Base-by-base conservation (phyloP, 257 asterid genomes). In the Fraxinus pennsylvanica region DNA sequence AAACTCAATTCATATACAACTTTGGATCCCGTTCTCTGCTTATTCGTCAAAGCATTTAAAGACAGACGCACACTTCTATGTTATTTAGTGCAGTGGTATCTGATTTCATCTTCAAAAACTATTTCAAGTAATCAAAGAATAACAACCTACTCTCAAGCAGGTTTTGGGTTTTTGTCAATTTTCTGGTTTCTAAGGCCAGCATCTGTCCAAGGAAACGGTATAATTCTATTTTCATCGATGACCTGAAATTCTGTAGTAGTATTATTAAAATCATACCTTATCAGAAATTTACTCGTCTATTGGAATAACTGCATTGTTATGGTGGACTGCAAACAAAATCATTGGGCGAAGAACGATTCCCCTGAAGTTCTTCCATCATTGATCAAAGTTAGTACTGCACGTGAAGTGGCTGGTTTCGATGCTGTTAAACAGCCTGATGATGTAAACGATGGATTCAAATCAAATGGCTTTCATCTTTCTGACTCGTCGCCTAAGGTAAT, bases 371-470 rank as follows among this genome's bases (percentile, higher is more conserved):
- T 85, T 74, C 88, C 88, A 45, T 77, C 83, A 7, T 78, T 85
- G 39, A 79, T 85, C 73, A 52, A 76, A 65, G 71, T 66, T 52
- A 85, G 82, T 21, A 59, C 76, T 33, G 69, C 76, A 33, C 75
- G 80, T 79, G 79, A 79, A 79, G 84, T 84, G 13, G 67, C 73
- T 10, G 90, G 83, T 22, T 84, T 84, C 36, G 88, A 82, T 38
- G 72, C 75, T 63, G 41, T 72, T 22, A n/a, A 47, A 22, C 71
- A 50, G 45, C 72, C 43, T 15, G 76, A 27, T 72, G 47, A 75
- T 29, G 59, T 41, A 77, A 75, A 61, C 15, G 72, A 68, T 79
- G 79, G 50, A 21, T 30, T 35, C 5, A 78, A 41, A 0, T 19
- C 76, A 30, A 68, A 39, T 27, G 74, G 71, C 15, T n/a, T 76